phyloP scores from a whole-genome alignment of 768 basidiomycete genomes.

The Macrolepiota dolichaula region DNA sequence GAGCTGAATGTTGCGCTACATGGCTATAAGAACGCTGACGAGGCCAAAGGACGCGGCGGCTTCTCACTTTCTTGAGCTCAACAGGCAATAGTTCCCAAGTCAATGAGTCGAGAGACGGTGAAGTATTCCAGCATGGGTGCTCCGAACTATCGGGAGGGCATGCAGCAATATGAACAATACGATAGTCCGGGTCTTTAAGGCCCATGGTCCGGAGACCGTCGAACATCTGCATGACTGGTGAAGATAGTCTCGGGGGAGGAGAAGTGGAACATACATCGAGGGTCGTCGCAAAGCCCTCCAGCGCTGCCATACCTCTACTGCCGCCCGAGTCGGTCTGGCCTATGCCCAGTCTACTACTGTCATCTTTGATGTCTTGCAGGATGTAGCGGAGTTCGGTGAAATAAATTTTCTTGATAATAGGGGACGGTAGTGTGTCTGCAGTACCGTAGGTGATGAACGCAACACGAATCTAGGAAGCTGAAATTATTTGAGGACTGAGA shows the following conservation, averaged over 20 bases:
- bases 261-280: constrained; percentile 46
- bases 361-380: constrained; percentile 43
- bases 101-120: constrained; percentile 41
- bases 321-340: constrained; percentile 51
- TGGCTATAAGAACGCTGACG: not conserved
- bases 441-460: constrained; percentile 64
- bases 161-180: constrained; percentile 63
- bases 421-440: constrained; percentile 50
- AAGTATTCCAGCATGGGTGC: constrained; percentile 53
- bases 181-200: constrained; percentile 23
- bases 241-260: not conserved
- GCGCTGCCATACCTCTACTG: constrained; percentile 55
- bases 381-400: constrained; percentile 44
- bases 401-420: constrained; percentile 55
- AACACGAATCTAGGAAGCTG: not conserved
- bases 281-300: constrained; percentile 69
- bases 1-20: constrained; percentile 57
- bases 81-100: constrained; percentile 59
- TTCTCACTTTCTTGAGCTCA: constrained; percentile 59
- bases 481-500: not conserved
- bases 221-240: constrained; percentile 29
- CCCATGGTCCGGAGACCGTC: constrained; percentile 30
- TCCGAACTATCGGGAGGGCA: constrained; percentile 50
- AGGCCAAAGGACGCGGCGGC: not conserved
- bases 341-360: constrained; percentile 46